These are phyloP conservation scores for Rhizopus stolonifer DNA, from an alignment of 371 early-diverging fungal species.

Conservation along the genomic window DNA sequence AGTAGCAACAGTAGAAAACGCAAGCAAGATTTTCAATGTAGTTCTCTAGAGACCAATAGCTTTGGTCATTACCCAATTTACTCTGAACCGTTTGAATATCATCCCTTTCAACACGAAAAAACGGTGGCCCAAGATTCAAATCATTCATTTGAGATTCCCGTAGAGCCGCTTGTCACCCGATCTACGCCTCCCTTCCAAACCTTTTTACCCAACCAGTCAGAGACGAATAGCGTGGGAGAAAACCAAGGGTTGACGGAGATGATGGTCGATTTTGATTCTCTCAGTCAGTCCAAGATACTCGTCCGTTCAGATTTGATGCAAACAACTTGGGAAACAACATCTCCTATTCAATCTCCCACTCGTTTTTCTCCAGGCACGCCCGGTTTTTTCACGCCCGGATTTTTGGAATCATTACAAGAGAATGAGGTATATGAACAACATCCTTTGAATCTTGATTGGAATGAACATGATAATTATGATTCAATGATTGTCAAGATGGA, in stretches of 20 bases:
- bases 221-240: constrained; percentile 17
- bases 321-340: not conserved
- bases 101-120: not conserved
- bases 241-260: constrained; percentile 7
- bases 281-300: too few species aligned
- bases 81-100: not conserved
- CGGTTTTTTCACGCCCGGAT: constrained; percentile 68
- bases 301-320: too few species aligned
- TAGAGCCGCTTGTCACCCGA: not conserved
- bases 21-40: not conserved
- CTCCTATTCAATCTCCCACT: constrained; percentile 3
- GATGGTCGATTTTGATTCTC: not conserved
- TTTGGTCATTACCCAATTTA: not conserved
- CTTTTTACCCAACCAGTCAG: not conserved
- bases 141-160: not conserved
- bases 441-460: not conserved
- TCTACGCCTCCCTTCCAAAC: not conserved
- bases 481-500: not conserved
- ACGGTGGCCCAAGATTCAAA: too few species aligned
- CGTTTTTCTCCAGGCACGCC: constrained; percentile 52
- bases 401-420: constrained; percentile 59
- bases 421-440: constrained; percentile 29
- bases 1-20: constrained; percentile 9
- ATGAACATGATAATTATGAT: not conserved
- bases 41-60: too few species aligned